These are phyloP conservation scores for Hypoxylon fuscum DNA, from an alignment of 495 filamentous ascomycete genomes.

Conservation along the genomic window DNA sequence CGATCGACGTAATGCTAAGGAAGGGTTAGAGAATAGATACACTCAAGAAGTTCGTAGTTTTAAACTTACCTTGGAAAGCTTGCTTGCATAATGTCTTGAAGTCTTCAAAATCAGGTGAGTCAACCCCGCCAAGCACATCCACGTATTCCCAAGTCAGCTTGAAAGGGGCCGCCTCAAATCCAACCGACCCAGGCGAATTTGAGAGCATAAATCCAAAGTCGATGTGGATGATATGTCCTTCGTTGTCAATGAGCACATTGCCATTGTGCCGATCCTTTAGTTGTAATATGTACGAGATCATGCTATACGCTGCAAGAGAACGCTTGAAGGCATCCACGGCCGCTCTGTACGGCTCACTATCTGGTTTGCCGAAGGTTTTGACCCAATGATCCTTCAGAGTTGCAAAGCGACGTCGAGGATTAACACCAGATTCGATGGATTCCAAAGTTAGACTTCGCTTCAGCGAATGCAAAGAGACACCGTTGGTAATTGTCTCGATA, in stretches of 20 bases:
- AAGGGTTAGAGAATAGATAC: conserved; percentile 4
- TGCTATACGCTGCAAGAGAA: conserved; percentile 76
- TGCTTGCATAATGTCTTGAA: conserved; percentile 77
- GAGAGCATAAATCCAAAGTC: conserved; percentile 87
- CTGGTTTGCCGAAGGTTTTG: conserved; percentile 73
- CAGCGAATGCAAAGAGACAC: conserved; percentile 77
- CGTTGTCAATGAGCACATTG: conserved; percentile 80
- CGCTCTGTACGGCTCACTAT: conserved; percentile 67
- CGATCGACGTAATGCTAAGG: conserved; percentile 69
- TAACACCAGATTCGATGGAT: conserved; percentile 69
- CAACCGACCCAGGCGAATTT: conserved; percentile 78
- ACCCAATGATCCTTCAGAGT: conserved; percentile 79
- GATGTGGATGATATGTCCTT: conserved; percentile 82
- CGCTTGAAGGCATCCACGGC: conserved; percentile 75
- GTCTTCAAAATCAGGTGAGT: conserved; percentile 67
- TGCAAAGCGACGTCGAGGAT: conserved; percentile 72
- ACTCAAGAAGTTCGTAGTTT: background rate
- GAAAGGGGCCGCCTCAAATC: conserved; percentile 82
- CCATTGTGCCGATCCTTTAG: conserved; percentile 85
- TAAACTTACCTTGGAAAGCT: conserved; percentile 70
- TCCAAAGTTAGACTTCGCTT: conserved; percentile 78
- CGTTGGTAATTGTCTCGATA: conserved; percentile 83
- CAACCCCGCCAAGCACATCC: conserved; percentile 74
- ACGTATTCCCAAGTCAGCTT: conserved; percentile 82
- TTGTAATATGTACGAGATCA: conserved; percentile 79